phyloP scores from a whole-genome alignment of 768 basidiomycete species.

The Mycena rosella region DNA sequence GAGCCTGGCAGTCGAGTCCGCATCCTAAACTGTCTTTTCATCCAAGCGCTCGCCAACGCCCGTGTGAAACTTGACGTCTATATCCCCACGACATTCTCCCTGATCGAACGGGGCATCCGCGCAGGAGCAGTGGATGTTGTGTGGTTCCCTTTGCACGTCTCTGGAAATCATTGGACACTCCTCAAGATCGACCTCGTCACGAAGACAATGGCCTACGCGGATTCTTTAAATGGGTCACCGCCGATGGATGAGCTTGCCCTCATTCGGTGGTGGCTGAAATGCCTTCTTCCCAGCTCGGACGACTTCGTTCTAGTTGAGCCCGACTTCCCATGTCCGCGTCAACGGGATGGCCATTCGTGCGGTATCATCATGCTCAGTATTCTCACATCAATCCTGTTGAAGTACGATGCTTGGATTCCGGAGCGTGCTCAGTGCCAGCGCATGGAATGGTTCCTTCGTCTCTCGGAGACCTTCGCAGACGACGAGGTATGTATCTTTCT shows the following conservation, averaged over 20 bases:
- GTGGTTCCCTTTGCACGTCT: conserved; percentile 21
- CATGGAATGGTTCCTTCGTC: conserved; percentile 8
- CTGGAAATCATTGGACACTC: conserved; percentile 19
- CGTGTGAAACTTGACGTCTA: not conserved
- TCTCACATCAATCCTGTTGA: not conserved
- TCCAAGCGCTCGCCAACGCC: not conserved
- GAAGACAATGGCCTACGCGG: conserved; percentile 24
- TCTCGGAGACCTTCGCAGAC: not conserved
- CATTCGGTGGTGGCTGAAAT: conserved; percentile 20
- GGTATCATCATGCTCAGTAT: conserved; percentile 17
- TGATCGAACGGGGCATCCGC: conserved; percentile 8
- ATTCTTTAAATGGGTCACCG: not conserved
- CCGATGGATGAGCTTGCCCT: not conserved
- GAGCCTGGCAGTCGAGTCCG: not conserved
- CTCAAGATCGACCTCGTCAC: conserved; percentile 33
- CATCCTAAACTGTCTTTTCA: conserved; percentile 22
- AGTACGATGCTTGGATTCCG: not conserved
- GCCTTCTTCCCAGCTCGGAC: not conserved
- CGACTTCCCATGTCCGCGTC: conserved; percentile 3
- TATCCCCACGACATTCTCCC: not conserved
- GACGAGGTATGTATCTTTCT: not conserved
- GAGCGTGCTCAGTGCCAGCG: not conserved
- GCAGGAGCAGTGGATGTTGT: not conserved
- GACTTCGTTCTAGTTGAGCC: not conserved
- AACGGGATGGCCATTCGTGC: conserved; percentile 13